Conservation (phyloP, 768 basidiomycete genomes). For the Rhizopogon vesiculosus region DNA sequence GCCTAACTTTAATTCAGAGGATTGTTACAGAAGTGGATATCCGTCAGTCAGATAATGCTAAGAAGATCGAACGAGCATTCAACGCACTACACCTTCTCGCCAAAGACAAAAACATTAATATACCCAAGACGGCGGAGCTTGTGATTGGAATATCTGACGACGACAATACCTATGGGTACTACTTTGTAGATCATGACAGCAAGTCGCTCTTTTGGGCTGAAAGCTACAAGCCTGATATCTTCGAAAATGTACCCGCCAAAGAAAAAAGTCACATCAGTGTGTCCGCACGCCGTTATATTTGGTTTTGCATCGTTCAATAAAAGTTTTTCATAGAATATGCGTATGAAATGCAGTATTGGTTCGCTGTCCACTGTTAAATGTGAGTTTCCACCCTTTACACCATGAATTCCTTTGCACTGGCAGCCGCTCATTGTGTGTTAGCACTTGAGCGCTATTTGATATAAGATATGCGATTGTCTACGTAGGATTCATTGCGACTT, state of each 20-base stretch:
- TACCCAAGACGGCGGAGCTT: neutral
- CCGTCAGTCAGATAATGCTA: neutral
- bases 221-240: constrained; percentile 24
- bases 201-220: constrained; percentile 46
- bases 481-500: constrained; percentile 21
- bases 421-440: neutral
- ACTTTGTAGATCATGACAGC: constrained; percentile 38
- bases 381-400: too few species aligned
- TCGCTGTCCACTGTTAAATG: neutral
- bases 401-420: too few species aligned
- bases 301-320: neutral
- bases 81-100: neutral
- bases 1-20: neutral
- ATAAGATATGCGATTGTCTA: neutral
- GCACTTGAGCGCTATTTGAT: neutral
- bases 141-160: constrained; percentile 2
- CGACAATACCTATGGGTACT: constrained; percentile 25
- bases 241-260: constrained; percentile 34
- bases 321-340: constrained; percentile 10
- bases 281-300: constrained; percentile 7
- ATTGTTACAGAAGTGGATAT: constrained; percentile 7
- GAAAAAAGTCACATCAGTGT: constrained; percentile 36
- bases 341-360: constrained; percentile 24
- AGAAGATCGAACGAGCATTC: neutral
- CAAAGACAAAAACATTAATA: neutral